Evolutionary conservation across 2,329 filamentous ascomycete genomes (phyloP), one percentile per base, ranked within the genome.

Genomic region (Aureobasidium sp.): DNA sequence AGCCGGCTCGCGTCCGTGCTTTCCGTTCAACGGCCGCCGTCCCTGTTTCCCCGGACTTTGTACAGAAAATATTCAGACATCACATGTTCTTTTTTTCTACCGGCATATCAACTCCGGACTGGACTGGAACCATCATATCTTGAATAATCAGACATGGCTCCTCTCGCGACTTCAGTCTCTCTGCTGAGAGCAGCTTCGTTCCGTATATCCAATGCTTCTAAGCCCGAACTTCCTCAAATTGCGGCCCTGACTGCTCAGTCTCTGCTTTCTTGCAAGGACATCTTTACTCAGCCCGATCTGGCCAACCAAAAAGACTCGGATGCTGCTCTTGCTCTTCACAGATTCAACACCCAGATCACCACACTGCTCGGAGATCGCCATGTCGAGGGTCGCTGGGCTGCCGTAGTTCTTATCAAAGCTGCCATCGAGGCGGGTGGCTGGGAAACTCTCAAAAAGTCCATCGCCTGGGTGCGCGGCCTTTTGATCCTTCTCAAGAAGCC

Each of bases 391-490:
- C 84, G 90, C 68, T 95, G 93, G 77, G 83, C 86, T 21, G 91
- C 87, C 6, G 84, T 89, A 47, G 86, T 89, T 16, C 76, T 97
- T 53, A 83, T 91, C 73, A 97, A 97, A 76, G 84, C 89, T 4
- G 79, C 87, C 5, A 79, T 96, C 47, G 92, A 97, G 68, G 84
- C 88, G 42, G 91, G 91, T 29, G 91, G 91, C 50, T 91, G 89
- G 85, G 90, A 95, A 70, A 84, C 88, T 62, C 79, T 97, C 63
- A 85, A 86, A 65, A 85, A 84, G 59, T 84, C 84, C 37, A 85
- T 86, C 68, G 80, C 86, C 3, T 96, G 93, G 89, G 86, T 94
- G 64, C 81, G 83, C 66, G 86, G 84, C n/a, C 76, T 97, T 36
- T 75, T 97, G 57, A 82, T 83, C 1, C 83, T 96, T 59, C 73